phyloP scores from a whole-genome alignment of 805 yeast species.

The Debaryomyces hansenii region DNA sequence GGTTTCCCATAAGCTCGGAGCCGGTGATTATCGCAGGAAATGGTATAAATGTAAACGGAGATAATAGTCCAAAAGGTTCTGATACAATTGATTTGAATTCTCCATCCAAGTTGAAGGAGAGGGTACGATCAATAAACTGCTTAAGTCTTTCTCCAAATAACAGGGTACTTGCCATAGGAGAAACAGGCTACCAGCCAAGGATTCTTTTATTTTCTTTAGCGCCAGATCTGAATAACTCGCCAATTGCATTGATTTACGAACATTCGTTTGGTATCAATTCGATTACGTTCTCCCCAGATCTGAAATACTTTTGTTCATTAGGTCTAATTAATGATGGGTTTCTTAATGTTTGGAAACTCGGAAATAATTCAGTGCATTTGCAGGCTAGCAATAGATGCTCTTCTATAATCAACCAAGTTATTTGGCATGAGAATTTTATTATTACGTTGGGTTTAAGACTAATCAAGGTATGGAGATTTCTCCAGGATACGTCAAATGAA shows the following conservation, averaged over 20 bases:
- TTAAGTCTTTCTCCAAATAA: slow-evolving; percentile 59
- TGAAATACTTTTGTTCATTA: slow-evolving; percentile 54
- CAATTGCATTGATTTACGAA: slow-evolving; percentile 55
- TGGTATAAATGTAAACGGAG: slow-evolving; percentile 3
- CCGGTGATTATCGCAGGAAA: slow-evolving; percentile 25
- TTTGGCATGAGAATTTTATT: slow-evolving; percentile 53
- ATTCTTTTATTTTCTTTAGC: slow-evolving; percentile 60
- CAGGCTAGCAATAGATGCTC: slow-evolving; percentile 63
- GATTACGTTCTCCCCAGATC: slow-evolving; percentile 59
- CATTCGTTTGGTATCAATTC: slow-evolving; percentile 65
- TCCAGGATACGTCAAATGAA: slow-evolving; percentile 20
- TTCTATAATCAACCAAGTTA: slow-evolving; percentile 51
- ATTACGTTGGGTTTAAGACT: slow-evolving; percentile 63
- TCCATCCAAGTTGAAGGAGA: slow-evolving; percentile 31
- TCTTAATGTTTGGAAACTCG: slow-evolving; percentile 58
- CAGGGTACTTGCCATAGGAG: slow-evolving; percentile 64
- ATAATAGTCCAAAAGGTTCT: slow-evolving; percentile 5
- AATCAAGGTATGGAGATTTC: slow-evolving; percentile 57
- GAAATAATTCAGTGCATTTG: slow-evolving; percentile 21
- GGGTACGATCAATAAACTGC: slow-evolving; percentile 55
- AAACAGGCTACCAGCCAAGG: slow-evolving; percentile 68
- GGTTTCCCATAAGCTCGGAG: slow-evolving; percentile 29
- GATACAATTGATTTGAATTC: slow-evolving; percentile 8
- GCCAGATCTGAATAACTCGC: slow-evolving; percentile 44
- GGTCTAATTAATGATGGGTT: slow-evolving; percentile 73